Evolutionary conservation across 192 early-diverging fungal species (phyloP), one percentile per base, ranked within the genome.

Genomic region (Umbelopsis isabellina): DNA sequence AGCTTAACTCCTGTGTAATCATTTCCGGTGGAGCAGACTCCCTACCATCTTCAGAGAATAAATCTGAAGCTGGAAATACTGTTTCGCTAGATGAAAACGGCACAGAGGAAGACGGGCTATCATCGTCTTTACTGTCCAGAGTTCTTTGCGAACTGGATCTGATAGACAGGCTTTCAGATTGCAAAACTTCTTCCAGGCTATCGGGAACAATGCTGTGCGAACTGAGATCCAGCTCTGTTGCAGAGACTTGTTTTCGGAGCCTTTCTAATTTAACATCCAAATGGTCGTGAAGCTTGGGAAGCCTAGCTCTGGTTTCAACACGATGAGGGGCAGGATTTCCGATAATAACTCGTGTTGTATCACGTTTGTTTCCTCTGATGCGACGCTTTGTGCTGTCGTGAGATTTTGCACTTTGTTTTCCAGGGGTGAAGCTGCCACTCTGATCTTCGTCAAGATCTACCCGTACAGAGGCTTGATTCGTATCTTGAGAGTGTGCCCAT

Each of bases 191-290:
- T 25, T 61, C 55, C 6, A 61, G 33, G 16, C 55, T 61, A 35
- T 61, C 25, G 2, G 55, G 55, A 16, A 61, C 55, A 25, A 61
- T 61, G 15, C 33, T 61, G 13, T 61, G 55, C 23, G 55, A 61
- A 25, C 55, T 61, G 30, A 61, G 55, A 35, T 61, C 55, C 13
- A 61, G 55, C 25, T 61, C 55, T 22, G 55, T 35, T 15, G 30
- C 55, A 15, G 55, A 61, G 1, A 30, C 25, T 16, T 22, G 21
- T 35, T 61, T 22, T 61, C 55, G 55, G 25, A 61, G 55, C 16
- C 55, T 22, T 35, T 61, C 33, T 33, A 61, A 61, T 61, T 61
- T 61, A 30, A 35, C 55, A 61, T 61, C 55, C 16, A 61, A 35
- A 27, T 23, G 30, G 33, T 61, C 55, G 16, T 61, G 55, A 0